Evolutionary conservation across 2,329 filamentous ascomycete genomes (phyloP), one percentile per base, ranked within the genome.

Genomic region (Furcasterigmium furcatum): DNA sequence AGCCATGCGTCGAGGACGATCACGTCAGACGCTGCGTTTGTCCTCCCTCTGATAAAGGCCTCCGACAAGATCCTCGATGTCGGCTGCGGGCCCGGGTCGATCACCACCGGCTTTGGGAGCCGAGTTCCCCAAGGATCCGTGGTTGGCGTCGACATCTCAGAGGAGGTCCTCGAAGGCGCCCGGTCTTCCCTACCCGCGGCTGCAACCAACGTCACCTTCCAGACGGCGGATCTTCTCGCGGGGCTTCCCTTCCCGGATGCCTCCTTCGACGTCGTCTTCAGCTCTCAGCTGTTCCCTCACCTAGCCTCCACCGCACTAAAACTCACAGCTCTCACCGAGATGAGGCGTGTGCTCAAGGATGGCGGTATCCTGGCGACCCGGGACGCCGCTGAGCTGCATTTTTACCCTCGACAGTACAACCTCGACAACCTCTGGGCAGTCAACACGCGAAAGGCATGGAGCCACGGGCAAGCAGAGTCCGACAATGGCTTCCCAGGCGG

Each of bases 41-140:
- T 76, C 1, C 45, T 76, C 1, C 67, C 69, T 1, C 56, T 67
- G 43, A 60, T 77, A 32, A 60, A 64, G 32, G 54, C 60, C 1
- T 54, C 57, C 7, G 62, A 68, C 59, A 54, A 48, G 18, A 61
- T 76, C 38, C 67, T 76, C 43, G 72, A 76, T 49, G 60, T 74
- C 25, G 73, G 73, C 43, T 74, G 72, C 55, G 73, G 73, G 0
- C 70, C 73, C 1, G 74, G 73, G 3, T 74, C 69, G 24, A 76
- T 78, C 53, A 71, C 73, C 4, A 59, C 61, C 0, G 69, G 66
- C 8, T 57, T 77, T 34, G 66, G 65, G 36, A 59, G 61, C 27
- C 61, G 66, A 46, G 68, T 68, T 3, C 60, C 63, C 4, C 38
- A 66, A 6, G 72, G 72, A n/a, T 49, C 55, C 7, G 58, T 72